Evolutionary conservation across 805 yeast species (phyloP).

Genomic region (Starmerella geochares): DNA sequence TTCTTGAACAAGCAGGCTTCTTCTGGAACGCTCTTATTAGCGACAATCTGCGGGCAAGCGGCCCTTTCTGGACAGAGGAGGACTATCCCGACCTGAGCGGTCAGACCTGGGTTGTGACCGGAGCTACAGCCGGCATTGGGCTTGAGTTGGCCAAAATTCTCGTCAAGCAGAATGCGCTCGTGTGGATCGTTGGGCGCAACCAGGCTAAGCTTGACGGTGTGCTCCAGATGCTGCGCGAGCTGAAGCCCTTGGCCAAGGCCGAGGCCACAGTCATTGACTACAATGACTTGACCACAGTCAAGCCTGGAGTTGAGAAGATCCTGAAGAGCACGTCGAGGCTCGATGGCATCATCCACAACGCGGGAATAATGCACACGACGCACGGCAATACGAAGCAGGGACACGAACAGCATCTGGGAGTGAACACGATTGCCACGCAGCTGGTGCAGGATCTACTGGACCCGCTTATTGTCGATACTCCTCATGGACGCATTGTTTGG

Average conservation of each 20-base stretch:
- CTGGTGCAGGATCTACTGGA: slow-evolving; percentile 34
- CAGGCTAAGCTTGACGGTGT: slow-evolving; percentile 30
- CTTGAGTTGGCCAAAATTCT: slow-evolving; percentile 15
- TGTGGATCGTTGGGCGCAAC: slow-evolving; percentile 35
- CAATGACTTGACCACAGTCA: slow-evolving; percentile 24
- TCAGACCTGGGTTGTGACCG: slow-evolving; percentile 29
- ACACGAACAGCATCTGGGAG: slow-evolving; percentile 39
- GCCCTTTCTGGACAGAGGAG: slow-evolving; percentile 10
- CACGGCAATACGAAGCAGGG: slow-evolving; percentile 37
- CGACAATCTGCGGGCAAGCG: background rate
- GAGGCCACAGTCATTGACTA: slow-evolving; percentile 23
- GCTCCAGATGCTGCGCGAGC: slow-evolving; percentile 27
- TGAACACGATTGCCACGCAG: slow-evolving; percentile 40
- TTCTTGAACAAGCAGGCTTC: background rate
- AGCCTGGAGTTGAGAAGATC: slow-evolving; percentile 22
- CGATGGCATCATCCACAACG: slow-evolving; percentile 26
- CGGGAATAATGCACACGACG: slow-evolving; percentile 30
- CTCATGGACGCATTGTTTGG: slow-evolving; percentile 39
- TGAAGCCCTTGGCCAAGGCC: slow-evolving; percentile 23
- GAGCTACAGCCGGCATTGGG: slow-evolving; percentile 26
- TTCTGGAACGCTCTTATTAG: background rate
- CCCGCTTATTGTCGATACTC: slow-evolving; percentile 34
- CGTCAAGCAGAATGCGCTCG: slow-evolving; percentile 28
- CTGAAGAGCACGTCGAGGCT: slow-evolving; percentile 11
- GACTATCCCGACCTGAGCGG: slow-evolving; percentile 32